Evolutionary conservation across 805 yeast species (phyloP).

Genomic region (Starmerella vaccinii): DNA sequence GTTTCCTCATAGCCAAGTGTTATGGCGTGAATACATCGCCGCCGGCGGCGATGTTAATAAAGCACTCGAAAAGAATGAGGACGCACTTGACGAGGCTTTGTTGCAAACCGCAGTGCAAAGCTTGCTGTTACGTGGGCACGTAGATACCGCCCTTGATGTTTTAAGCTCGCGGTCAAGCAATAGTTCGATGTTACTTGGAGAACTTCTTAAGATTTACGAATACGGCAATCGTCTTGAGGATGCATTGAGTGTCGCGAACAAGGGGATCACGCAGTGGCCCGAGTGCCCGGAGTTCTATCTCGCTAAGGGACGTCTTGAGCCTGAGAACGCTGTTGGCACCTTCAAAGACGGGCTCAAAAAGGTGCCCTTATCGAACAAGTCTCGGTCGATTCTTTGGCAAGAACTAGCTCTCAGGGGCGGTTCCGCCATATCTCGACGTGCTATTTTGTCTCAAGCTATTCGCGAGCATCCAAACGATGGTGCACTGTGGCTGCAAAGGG

Average conservation of each 20-base stretch:
- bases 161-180: neutral
- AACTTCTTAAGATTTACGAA: neutral
- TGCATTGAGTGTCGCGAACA: neutral
- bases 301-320: neutral
- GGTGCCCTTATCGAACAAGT: neutral
- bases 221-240: neutral
- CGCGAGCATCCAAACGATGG: slow-evolving; percentile 4
- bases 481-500: slow-evolving; percentile 16
- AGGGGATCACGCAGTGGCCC: slow-evolving; percentile 6
- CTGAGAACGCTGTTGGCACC: neutral
- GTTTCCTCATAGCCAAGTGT: neutral
- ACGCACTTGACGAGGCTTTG: neutral
- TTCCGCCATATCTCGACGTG: slow-evolving; percentile 9
- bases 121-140: neutral
- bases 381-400: neutral
- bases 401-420: neutral
- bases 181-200: neutral
- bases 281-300: neutral
- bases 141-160: neutral
- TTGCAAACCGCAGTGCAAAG: neutral
- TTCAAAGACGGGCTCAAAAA: neutral
- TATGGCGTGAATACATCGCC: neutral
- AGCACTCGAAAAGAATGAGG: neutral
- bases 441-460: slow-evolving; percentile 12
- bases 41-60: neutral